Evolutionary conservation across 768 basidiomycete genomes (phyloP).

Genomic region (Lactarius quietus): DNA sequence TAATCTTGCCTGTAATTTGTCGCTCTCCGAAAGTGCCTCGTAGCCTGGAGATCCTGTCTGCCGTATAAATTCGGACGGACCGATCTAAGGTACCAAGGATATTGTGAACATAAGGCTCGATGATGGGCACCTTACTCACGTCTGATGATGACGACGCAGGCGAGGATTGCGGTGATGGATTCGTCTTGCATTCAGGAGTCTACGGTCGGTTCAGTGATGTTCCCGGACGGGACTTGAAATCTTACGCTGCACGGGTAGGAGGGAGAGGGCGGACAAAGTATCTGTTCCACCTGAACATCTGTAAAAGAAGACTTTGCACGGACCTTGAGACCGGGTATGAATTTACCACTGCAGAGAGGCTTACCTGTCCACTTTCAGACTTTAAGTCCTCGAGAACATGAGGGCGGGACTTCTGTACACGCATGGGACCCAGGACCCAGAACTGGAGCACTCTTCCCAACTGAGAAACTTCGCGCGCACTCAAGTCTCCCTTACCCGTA

Average conservation of each 20-base stretch:
- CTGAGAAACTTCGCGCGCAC: constrained; percentile 37
- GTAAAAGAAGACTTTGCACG: constrained; percentile 8
- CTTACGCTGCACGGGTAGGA: constrained; percentile 8
- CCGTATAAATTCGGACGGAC: constrained; percentile 7
- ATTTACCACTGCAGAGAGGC: constrained; percentile 3
- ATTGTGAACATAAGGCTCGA: neutral
- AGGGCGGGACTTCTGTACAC: constrained; percentile 4
- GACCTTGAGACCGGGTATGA: neutral
- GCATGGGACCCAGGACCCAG: constrained; percentile 32
- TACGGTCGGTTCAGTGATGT: neutral
- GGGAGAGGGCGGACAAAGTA: neutral
- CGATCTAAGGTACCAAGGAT: constrained; percentile 3
- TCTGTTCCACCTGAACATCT: constrained; percentile 10
- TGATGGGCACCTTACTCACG: constrained; percentile 8
- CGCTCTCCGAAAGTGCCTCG: constrained; percentile 24
- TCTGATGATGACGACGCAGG: constrained; percentile 1
- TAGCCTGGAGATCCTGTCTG: constrained; percentile 21
- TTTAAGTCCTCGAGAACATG: constrained; percentile 10
- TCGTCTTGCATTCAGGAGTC: constrained; percentile 2
- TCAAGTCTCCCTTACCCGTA: constrained; percentile 39
- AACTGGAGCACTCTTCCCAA: constrained; percentile 34
- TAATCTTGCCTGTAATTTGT: constrained; percentile 23
- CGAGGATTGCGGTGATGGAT: neutral
- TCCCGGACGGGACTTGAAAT: neutral
- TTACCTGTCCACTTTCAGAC: constrained; percentile 16